A percentile compares a stretch with the other conserved stretches of the same genome.
Conservation (phyloP, 1,284 basidiomycete genomes). For the Leccinum ponderosum region DNA sequence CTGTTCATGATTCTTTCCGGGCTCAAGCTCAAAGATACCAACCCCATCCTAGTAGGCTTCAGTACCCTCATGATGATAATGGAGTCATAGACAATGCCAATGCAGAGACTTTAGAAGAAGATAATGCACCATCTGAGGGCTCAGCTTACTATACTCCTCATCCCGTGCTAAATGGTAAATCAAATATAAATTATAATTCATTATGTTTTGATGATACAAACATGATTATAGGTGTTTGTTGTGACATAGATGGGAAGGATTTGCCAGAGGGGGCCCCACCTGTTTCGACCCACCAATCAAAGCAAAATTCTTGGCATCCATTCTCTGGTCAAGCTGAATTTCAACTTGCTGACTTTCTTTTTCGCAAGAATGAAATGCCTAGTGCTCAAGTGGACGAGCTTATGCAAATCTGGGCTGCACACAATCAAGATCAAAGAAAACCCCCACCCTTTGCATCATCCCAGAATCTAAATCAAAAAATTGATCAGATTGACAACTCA, state of each 20-base stretch:
- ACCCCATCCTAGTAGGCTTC: not conserved
- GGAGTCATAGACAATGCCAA: too few relatives aligned
- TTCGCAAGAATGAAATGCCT: not conserved
- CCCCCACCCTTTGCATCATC: not conserved
- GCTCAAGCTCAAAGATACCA: not conserved
- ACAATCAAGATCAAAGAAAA: not conserved
- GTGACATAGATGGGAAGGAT: not conserved
- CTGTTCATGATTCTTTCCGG: not conserved
- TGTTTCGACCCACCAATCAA: not conserved
- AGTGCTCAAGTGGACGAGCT: not conserved
- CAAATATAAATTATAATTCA: not conserved
- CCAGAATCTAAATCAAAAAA: not conserved
- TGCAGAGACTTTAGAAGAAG: too few relatives aligned
- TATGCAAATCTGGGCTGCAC: not conserved
- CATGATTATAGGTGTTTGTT: not conserved
- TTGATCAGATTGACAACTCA: not conserved
- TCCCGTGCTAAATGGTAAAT: not conserved
- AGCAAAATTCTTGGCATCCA: not conserved
- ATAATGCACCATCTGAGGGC: not conserved
- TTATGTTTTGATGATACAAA: too few relatives aligned
- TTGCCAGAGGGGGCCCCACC: not conserved
- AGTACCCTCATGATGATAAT: not conserved
- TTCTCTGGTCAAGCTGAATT: not conserved
- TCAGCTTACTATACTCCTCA: not conserved
- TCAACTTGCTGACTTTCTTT: not conserved